These are phyloP conservation scores for Penicilliopsis zonata DNA, from an alignment of 495 filamentous ascomycete species.

Conservation along the genomic window DNA sequence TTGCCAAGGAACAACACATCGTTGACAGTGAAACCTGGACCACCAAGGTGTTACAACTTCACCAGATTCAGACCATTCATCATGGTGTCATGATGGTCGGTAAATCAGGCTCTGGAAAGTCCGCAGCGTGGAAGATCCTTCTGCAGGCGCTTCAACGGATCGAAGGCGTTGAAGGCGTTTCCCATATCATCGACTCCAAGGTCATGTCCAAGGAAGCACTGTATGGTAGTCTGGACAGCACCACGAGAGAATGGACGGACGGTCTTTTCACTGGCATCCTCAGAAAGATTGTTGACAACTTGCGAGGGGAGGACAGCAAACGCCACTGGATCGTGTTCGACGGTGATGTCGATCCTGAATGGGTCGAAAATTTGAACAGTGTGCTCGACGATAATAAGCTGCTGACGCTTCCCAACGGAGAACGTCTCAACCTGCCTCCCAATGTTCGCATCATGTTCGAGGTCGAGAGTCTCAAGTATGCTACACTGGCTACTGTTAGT, in stretches of 20 bases:
- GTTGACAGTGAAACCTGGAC: conserved; percentile 92
- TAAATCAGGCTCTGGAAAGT: conserved; percentile 89
- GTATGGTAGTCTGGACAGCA: conserved; percentile 91
- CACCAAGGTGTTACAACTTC: conserved; percentile 89
- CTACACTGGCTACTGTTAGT: conserved; percentile 91
- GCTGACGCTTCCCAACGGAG: conserved; percentile 90
- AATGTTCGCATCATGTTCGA: conserved; percentile 99
- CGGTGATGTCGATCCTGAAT: conserved; percentile 96
- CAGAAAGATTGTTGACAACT: conserved; percentile 96
- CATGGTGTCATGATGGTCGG: conserved; percentile 99
- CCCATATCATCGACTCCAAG: conserved; percentile 96
- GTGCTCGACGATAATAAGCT: conserved; percentile 98
- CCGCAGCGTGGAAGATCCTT: conserved; percentile 87
- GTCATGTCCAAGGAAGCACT: conserved; percentile 98
- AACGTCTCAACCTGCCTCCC: conserved; percentile 82
- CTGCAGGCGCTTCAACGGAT: conserved; percentile 83
- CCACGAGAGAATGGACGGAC: conserved; percentile 96
- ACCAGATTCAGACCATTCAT: conserved; percentile 94
- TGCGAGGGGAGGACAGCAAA: conserved; percentile 91
- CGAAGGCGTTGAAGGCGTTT: conserved; percentile 86
- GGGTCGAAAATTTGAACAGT: conserved; percentile 99
- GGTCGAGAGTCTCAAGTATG: conserved; percentile 96
- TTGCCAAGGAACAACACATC: conserved; percentile 70
- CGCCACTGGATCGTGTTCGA: conserved; percentile 99
- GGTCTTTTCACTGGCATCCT: conserved; percentile 96